Evolutionary conservation across 345 rosid genomes (phyloP).

Genomic region (Gossypioides kirkii): DNA sequence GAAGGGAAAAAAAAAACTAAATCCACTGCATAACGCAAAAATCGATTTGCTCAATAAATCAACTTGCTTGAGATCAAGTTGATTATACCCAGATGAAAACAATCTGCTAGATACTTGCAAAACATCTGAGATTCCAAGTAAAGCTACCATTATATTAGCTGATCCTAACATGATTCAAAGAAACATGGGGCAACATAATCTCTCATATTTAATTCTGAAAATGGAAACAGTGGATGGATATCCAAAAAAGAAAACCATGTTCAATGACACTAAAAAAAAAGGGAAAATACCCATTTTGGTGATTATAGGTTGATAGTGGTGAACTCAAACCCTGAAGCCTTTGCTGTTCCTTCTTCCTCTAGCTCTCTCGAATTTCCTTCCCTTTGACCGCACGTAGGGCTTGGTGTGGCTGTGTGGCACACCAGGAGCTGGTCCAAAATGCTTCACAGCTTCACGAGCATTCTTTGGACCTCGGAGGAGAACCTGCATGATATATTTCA

Average conservation of each 20-base stretch:
- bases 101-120: neutral
- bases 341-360: conserved; percentile 3
- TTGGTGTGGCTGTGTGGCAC: conserved; percentile 1
- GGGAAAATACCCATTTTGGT: neutral
- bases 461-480: conserved; percentile 3
- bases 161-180: neutral
- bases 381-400: neutral
- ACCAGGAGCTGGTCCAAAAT: neutral
- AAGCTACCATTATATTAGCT: neutral
- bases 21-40: too few species aligned
- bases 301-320: neutral
- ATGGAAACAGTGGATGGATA: neutral
- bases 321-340: neutral
- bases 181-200: neutral
- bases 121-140: neutral
- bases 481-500: neutral
- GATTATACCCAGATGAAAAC: too few species aligned
- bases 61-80: too few species aligned
- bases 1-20: too few species aligned
- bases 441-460: neutral
- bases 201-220: neutral
- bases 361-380: neutral
- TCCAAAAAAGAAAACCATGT: neutral
- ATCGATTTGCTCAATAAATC: too few species aligned
- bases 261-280: neutral